Percentiles rank a stretch among this genome's conserved stretches.
phyloP scores from a whole-genome alignment of 192 early-diverging fungal species.

The Backusella westeae region DNA sequence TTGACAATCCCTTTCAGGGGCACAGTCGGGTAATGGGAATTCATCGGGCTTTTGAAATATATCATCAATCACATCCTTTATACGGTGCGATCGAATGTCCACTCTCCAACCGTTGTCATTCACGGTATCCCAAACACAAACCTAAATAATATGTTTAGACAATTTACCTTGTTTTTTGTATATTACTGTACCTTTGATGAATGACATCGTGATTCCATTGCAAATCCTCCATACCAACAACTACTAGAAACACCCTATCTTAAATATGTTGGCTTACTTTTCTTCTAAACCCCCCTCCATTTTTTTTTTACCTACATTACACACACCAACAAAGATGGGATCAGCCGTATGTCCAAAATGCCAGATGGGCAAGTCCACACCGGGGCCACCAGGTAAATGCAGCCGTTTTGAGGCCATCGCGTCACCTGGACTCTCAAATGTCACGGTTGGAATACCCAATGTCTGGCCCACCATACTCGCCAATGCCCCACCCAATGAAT shows the following conservation, averaged over 20 bases:
- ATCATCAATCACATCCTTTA: slow-evolving; percentile 74
- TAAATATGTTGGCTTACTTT: slow-evolving; percentile 28
- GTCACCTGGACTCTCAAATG: slow-evolving; percentile 86
- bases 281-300: background rate
- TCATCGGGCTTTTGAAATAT: slow-evolving; percentile 43
- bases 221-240: slow-evolving; percentile 76
- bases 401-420: slow-evolving; percentile 71
- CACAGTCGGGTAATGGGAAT: slow-evolving; percentile 32
- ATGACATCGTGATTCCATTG: slow-evolving; percentile 87
- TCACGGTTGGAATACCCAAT: slow-evolving; percentile 80
- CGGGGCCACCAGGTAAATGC: slow-evolving; percentile 63
- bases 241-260: slow-evolving; percentile 37
- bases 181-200: slow-evolving; percentile 47
- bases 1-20: slow-evolving; percentile 52
- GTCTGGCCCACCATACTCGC: slow-evolving; percentile 80
- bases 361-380: slow-evolving; percentile 66
- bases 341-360: slow-evolving; percentile 92
- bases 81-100: slow-evolving; percentile 75
- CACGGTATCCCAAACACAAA: slow-evolving; percentile 67
- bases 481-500: slow-evolving; percentile 74
- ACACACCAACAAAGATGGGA: slow-evolving; percentile 88
- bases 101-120: slow-evolving; percentile 59
- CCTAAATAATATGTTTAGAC: slow-evolving; percentile 12
- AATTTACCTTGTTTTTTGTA: too few species aligned
- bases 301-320: slow-evolving; percentile 37